phyloP scores from a whole-genome alignment of 768 basidiomycete genomes.

The Termitomyces titanicus region DNA sequence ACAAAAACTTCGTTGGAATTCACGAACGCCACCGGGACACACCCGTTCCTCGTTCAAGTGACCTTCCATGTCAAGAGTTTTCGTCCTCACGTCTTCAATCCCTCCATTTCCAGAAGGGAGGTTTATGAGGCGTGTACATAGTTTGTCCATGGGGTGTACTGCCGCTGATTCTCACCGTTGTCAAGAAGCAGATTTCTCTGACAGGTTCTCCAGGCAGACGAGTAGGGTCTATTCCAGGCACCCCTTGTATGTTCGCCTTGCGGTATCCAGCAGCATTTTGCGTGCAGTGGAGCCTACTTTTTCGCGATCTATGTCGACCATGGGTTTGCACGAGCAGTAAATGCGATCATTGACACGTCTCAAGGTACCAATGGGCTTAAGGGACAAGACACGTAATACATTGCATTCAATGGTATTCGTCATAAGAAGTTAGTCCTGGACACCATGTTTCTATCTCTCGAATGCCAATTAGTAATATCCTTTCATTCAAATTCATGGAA shows the following conservation, averaged over 20 bases:
- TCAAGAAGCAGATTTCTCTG: neutral
- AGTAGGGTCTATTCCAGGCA: neutral
- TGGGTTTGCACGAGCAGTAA: neutral
- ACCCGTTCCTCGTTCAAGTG: neutral
- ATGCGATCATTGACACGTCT: neutral
- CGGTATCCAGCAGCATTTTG: neutral
- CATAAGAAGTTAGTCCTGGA: constrained; percentile 1
- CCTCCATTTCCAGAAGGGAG: neutral
- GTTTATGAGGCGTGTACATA: too few species aligned
- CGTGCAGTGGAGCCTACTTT: neutral
- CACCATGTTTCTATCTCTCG: neutral
- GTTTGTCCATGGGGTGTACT: neutral
- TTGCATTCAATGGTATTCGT: neutral
- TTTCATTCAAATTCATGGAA: neutral
- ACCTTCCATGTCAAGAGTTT: neutral
- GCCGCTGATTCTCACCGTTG: neutral
- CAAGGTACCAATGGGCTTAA: neutral
- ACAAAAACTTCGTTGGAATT: neutral
- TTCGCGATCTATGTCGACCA: too few species aligned
- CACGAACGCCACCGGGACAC: neutral
- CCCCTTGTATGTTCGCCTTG: neutral
- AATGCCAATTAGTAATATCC: constrained; percentile 5
- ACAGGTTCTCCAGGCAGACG: neutral
- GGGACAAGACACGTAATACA: constrained; percentile 2
- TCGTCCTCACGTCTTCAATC: neutral